Evolutionary conservation across 2,329 filamentous ascomycete species (phyloP).

Genomic region (Pyrenochaeta sp.): DNA sequence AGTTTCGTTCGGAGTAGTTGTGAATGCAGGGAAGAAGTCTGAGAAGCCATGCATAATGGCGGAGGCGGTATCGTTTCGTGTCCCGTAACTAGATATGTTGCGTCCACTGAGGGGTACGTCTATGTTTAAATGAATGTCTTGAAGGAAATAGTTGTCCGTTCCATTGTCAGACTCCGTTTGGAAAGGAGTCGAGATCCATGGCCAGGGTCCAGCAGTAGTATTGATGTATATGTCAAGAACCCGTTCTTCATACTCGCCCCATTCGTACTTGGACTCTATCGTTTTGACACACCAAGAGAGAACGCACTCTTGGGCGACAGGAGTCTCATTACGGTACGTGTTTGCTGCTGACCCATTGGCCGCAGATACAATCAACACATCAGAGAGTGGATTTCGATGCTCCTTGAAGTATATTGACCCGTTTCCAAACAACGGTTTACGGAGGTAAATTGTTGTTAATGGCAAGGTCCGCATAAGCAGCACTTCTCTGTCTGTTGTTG

Average conservation of each 20-base stretch:
- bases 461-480: constrained; percentile 22
- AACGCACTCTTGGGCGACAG: constrained; percentile 28
- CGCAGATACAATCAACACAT: constrained; percentile 17
- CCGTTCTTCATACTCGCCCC: too few species aligned
- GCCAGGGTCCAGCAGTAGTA: too few species aligned
- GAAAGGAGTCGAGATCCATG: too few species aligned
- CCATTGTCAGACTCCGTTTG: too few species aligned
- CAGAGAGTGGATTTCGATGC: constrained; percentile 9
- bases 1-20: constrained; percentile 3
- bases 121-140: too few species aligned
- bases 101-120: too few species aligned
- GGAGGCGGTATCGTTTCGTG: constrained; percentile 5
- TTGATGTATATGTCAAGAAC: too few species aligned
- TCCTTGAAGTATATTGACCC: constrained; percentile 29
- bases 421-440: constrained; percentile 8
- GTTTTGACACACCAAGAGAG: constrained; percentile 35
- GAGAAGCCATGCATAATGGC: constrained; percentile 3
- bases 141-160: too few species aligned
- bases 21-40: constrained; percentile 21
- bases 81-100: too few species aligned
- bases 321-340: constrained; percentile 12
- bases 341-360: background rate
- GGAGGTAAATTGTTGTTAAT: constrained; percentile 1
- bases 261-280: too few species aligned
- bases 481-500: constrained; percentile 15